Base-by-base conservation (phyloP, 352 stramenopile species). In the Saprolegnia parasitica region DNA sequence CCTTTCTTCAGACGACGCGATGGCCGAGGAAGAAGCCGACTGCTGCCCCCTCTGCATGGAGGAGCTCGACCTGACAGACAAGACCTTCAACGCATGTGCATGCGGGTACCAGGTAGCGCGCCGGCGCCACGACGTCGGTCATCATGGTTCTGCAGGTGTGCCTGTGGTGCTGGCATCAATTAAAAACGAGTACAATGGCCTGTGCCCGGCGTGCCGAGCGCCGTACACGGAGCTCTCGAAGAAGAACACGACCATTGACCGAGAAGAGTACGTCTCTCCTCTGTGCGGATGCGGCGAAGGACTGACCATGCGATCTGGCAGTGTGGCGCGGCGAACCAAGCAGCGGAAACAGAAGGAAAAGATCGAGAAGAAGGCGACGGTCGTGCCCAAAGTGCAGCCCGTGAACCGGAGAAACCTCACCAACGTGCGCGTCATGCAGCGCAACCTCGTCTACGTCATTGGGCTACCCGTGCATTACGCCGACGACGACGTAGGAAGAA, bases 91-190 rank as follows among this genome's bases (percentile, higher is more conserved):
- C 78, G 96, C 97, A 5, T 99, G 97, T 85, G 97, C 97, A 75
- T 99, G 97, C 76, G 96, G 96, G 49, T 99, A 99, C 78, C 94
- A 98, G 87, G 83, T 88, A 65, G 60, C 21, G 8, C 20, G 21
- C 24, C 56, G 29, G 37, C 37, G 20, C 26, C 20, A 45, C 37
- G 24, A 23, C 20, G 8, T 55, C 37, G 54, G 21, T 49, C 29
- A 24, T 55, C 35, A 47, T 35, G 21, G 55, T 18, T 58, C 37
- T 67, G 16, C 46, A 89, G 84, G 93, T 99, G 15, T 99, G 97
- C 87, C 97, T 99, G 75, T 99, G 97, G 96, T 99, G 97, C 81
- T 99, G 97, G 96, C 95, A 99, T 68, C 92, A 98, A 99, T 99
- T 76, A 98, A 98, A 81, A 98, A 99, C 77, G 96, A 98, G 71